Conservation (phyloP, 78 protist genomes). For the Dictyostelium purpureum region DNA sequence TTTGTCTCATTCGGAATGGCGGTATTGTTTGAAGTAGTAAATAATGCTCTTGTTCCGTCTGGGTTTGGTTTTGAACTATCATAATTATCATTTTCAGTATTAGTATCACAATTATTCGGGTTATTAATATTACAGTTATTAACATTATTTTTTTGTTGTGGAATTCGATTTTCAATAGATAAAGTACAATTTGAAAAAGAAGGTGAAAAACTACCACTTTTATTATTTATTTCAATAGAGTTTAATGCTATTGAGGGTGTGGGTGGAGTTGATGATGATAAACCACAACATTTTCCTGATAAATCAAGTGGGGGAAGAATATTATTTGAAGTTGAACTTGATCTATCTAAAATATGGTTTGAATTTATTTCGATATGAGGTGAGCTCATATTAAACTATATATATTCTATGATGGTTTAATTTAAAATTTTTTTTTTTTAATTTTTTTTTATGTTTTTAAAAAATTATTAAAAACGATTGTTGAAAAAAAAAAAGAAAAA, state of each 20-base stretch:
- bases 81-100: neutral
- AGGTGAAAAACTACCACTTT: neutral
- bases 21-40: no score
- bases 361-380: neutral
- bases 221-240: neutral
- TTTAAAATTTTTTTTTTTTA: no score
- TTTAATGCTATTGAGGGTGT: neutral
- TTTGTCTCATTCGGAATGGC: no score
- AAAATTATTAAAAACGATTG: no score
- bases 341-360: neutral
- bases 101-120: neutral
- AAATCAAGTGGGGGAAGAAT: no score
- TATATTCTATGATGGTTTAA: no score
- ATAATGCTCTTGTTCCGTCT: neutral
- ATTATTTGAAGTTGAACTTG: neutral
- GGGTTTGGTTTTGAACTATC: neutral
- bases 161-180: neutral
- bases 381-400: slow-evolving; percentile 1
- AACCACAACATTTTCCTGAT: neutral
- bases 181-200: no score
- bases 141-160: neutral
- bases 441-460: no score
- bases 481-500: no score
- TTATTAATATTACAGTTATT: neutral
- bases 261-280: neutral